Evolutionary conservation across 208 protist species (phyloP), one percentile per base, ranked within the genome.

Genomic region (Acanthamoeba lenticulata): DNA sequence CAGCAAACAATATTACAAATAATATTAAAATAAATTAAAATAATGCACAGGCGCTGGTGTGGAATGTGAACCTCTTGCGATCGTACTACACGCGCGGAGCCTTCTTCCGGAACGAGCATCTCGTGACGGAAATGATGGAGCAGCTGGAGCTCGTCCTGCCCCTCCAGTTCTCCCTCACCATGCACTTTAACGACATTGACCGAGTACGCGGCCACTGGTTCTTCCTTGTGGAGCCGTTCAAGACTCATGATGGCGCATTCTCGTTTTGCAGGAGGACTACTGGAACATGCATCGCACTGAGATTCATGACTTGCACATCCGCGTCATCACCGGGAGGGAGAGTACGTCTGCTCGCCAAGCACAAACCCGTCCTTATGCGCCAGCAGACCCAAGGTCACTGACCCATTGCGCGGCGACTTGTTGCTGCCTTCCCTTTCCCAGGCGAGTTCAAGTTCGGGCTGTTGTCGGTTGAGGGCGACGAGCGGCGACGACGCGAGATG

Each of bases 111-210:
- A 86, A 86, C 45, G 77, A 86, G 77, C 77, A 86, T 27, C 45
- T 86, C 29, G 77, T 86, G 11, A 38, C 77, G 29, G 77, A 86
- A 32, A 49, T 86, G 77, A 55, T 86, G 45, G 77, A 86, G 6
- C 77, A 86, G 40, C 45, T 86, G 13, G 77, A 86, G 77, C 40
- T 40, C 45, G 44, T 86, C 45, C 44, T 86, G 38, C 77, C 77
- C 44, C 77, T 86, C 44, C 77, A 86, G n/a, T 86, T 86, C 40
- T 86, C 77, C n/a, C 77, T 86, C 29, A 60, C 77, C 45, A 86
- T 86, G 77, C 77, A 86, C 77, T 86, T 86, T n/a, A 15, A 24
- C 6, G 77, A 86, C 21, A 11, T 86, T 3, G 77, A 86, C n/a
- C n/a, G 29, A 42, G 77, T 86, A 29, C 77, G 77, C 36, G 3